Base-by-base conservation (phyloP, 129 eudicot genomes). In the Arctium minus region DNA sequence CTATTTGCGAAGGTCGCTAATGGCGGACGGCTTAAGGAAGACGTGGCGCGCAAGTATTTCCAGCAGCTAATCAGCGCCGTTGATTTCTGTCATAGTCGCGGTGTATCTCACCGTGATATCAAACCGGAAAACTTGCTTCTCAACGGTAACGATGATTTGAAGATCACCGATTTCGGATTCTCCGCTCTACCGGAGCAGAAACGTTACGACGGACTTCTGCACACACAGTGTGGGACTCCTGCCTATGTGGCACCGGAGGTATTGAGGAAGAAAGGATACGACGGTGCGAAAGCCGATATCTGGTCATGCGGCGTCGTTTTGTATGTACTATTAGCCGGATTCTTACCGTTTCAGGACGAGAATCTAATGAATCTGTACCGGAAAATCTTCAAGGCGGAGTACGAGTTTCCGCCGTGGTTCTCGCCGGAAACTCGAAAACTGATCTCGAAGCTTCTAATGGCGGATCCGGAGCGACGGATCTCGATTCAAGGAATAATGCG, bases 151-250 rank as follows among this genome's bases (percentile, higher is more conserved):
- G 89, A 83, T 8, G 82, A 88, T 72, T 72, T 86, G 38, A 88
- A 86, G 12, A 79, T 88, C 3, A 86, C 92, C 1, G 92, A 88
- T 83, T 88, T 88, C n/a, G 92, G 92, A 46, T 86, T 86, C 44
- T 87, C 87, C 35, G 84, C 88, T 36, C 38, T 84, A 36, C 84
- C 84, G 29, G 87, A 84, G 79, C 87, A 84, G 77, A 84, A 84
- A 39, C 75, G 80, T 9, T 74, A 73, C 33, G 87, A 84, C 17
- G 87, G 87, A 10, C 37, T 84, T 31, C 76, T 84, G 10, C 87
- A 84, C 56, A 84, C 87, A n/a, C 87, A 84, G 84, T 84, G 87
- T 65, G 87, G 87, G 0, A 84, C 87, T 0, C 87, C 87, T 35
- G 87, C 87, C 30, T 84, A 84, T 65, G 87, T 84, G n/a, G 87